Evolutionary conservation across 305 asterid species (phyloP), one percentile per base, ranked within the genome.

Genomic region (Fraxinus floribunda): DNA sequence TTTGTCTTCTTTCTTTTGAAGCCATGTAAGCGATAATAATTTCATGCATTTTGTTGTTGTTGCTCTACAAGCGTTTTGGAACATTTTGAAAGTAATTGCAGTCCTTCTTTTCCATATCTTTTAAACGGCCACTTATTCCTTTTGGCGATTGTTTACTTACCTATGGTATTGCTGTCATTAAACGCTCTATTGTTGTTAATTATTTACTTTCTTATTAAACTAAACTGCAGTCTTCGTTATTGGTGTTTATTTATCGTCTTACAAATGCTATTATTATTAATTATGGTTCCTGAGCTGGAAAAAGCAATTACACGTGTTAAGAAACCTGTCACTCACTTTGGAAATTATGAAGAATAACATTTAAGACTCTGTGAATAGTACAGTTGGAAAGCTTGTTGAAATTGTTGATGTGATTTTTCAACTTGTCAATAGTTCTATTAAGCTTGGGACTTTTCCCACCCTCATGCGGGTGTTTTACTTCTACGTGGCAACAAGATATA

Each of bases 391-490:
- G 26, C 76, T 13, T 22, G 26, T 11, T 62, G 32, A 64, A 60
- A 62, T 52, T 73, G 62, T 20, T 18, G 39, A 11, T 7, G n/a
- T 41, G 20, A 29, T 70, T 80, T 76, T 77, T 71, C 36, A 32
- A 55, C 84, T 77, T n/a, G 29, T 76, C 32, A 35, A 35, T 4
- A 26, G 62, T 77, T 84, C 66, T 71, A 71, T 60, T 81, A 41
- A 41, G 79, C 79, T 60, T n/a, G 57, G 35, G 13, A 44, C 75
- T 62, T 77, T 72, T 71, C 68, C 70, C 38, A 49, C 57, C 46
- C 80, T 57, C 76, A n/a, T 2, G 13, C 26, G 6, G 24, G 44
- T n/a, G 41, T 32, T 71, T 15, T 71, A 71, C 38, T 32, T 32
- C 38, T 30, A 16, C 5, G 24, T 16, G 44, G 9, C 26, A 13